These are phyloP conservation scores for Phytophthora nicotianae DNA, from an alignment of 352 stramenopile species.

Conservation along the genomic window DNA sequence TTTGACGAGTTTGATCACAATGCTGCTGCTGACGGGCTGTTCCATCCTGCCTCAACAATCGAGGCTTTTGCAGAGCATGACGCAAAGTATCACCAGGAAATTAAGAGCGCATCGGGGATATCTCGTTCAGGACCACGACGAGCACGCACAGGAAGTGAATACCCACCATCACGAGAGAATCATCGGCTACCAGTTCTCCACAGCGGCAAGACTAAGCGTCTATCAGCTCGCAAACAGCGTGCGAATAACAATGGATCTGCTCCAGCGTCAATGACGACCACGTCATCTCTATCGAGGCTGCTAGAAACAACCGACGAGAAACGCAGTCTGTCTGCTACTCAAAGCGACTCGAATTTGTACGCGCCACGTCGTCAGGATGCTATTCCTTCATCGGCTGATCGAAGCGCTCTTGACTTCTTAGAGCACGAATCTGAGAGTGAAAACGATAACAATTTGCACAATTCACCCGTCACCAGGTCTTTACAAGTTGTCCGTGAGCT, in stretches of 20 bases:
- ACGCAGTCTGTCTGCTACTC: slow-evolving; percentile 35
- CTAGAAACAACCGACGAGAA: slow-evolving; percentile 4
- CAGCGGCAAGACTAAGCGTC: slow-evolving; percentile 36
- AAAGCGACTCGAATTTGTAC: slow-evolving; percentile 70
- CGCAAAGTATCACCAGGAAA: slow-evolving; percentile 54
- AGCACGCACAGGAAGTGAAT: slow-evolving; percentile 34
- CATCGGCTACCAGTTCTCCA: slow-evolving; percentile 37
- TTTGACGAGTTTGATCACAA: slow-evolving; percentile 67
- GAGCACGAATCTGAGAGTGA: slow-evolving; percentile 41
- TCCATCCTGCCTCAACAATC: slow-evolving; percentile 77
- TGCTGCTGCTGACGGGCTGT: slow-evolving; percentile 71
- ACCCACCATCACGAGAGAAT: slow-evolving; percentile 41
- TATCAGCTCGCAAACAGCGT: slow-evolving; percentile 32
- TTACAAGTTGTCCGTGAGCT: slow-evolving; percentile 2
- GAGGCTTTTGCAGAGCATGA: slow-evolving; percentile 83
- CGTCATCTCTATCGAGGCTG: slow-evolving; percentile 25
- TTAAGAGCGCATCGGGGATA: slow-evolving; percentile 11
- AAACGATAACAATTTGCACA: slow-evolving; percentile 17
- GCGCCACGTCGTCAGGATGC: slow-evolving; percentile 45
- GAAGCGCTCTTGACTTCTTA: slow-evolving; percentile 58
- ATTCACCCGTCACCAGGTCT: slow-evolving; percentile 2
- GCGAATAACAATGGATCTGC: slow-evolving; percentile 18
- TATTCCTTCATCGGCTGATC: slow-evolving; percentile 63
- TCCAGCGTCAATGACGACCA: slow-evolving; percentile 19
- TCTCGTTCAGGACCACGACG: slow-evolving; percentile 7